phyloP scores from a whole-genome alignment of 805 yeast genomes.

The Ogataea parapolymorpha region DNA sequence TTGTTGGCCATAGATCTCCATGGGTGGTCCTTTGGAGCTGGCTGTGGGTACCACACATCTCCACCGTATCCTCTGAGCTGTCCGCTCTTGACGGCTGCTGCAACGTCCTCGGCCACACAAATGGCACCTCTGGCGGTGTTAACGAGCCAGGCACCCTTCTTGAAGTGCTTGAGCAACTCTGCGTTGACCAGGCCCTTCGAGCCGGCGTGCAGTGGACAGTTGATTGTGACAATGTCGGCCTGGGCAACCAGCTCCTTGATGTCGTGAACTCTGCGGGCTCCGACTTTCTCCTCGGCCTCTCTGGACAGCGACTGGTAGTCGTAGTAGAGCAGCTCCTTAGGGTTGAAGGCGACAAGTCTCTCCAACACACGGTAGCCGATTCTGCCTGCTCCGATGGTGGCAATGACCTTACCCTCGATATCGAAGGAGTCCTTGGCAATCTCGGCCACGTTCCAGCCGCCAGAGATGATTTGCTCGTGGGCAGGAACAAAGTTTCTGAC shows the following conservation, averaged over 20 bases:
- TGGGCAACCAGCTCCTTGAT: conserved; percentile 63
- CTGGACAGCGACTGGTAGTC: conserved; percentile 69
- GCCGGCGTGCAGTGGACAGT: conserved; percentile 72
- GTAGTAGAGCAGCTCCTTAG: conserved; percentile 68
- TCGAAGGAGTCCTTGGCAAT: conserved; percentile 73
- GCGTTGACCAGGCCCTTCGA: conserved; percentile 67
- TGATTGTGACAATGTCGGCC: conserved; percentile 73
- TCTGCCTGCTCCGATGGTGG: conserved; percentile 82
- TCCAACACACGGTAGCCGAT: conserved; percentile 75
- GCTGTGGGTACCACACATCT: conserved; percentile 85
- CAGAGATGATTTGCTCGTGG: conserved; percentile 59
- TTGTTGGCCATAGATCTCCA: conserved; percentile 70
- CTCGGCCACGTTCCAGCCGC: conserved; percentile 75
- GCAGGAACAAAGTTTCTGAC: conserved; percentile 79
- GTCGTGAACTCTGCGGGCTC: conserved; percentile 55
- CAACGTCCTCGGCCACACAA: conserved; percentile 68
- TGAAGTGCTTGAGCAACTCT: conserved; percentile 62
- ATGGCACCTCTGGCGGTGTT: conserved; percentile 85
- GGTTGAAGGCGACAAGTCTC: conserved; percentile 68
- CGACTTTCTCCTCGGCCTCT: conserved; percentile 55
- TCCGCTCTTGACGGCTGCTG: conserved; percentile 67
- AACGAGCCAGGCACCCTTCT: conserved; percentile 68
- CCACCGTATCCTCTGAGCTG: conserved; percentile 79
- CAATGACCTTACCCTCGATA: conserved; percentile 69
- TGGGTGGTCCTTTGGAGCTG: conserved; percentile 73